phyloP scores from a whole-genome alignment of 768 basidiomycete species.

The Lyophyllum semitale region DNA sequence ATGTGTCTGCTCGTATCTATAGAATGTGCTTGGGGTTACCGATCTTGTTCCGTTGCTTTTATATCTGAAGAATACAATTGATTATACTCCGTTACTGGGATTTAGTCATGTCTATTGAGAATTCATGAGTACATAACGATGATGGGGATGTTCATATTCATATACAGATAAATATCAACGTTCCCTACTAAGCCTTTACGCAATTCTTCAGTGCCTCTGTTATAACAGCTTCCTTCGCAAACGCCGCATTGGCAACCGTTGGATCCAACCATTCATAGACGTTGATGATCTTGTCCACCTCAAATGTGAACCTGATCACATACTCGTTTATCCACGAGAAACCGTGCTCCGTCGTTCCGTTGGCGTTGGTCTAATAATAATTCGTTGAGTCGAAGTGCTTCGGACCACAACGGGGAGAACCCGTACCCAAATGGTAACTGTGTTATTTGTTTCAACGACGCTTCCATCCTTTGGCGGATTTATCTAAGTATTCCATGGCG shows the following conservation, averaged over 20 bases:
- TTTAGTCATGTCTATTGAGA: too few species aligned
- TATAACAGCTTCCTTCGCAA: slow-evolving; percentile 1
- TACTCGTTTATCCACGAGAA: slow-evolving; percentile 8
- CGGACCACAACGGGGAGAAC: not conserved
- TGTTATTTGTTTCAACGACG: not conserved
- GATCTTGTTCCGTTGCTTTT: too few species aligned
- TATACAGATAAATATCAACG: too few species aligned
- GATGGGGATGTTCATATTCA: too few species aligned
- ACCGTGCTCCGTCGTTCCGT: slow-evolving; percentile 5
- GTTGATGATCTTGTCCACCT: slow-evolving; percentile 3
- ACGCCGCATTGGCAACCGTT: not conserved
- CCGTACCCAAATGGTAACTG: slow-evolving; percentile 3
- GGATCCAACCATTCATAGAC: slow-evolving; percentile 5
- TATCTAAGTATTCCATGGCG: not conserved
- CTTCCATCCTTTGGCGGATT: not conserved
- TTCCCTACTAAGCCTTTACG: too few species aligned
- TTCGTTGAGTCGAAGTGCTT: not conserved
- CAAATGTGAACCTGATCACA: slow-evolving; percentile 4
- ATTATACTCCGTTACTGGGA: too few species aligned
- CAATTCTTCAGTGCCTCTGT: too few species aligned
- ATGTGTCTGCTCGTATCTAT: too few species aligned
- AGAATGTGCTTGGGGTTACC: too few species aligned
- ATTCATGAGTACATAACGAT: too few species aligned
- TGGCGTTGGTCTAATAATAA: slow-evolving; percentile 2
- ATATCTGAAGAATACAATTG: too few species aligned